Conservation (phyloP, 495 filamentous ascomycete species). For the Mytilinidion resinicola region DNA sequence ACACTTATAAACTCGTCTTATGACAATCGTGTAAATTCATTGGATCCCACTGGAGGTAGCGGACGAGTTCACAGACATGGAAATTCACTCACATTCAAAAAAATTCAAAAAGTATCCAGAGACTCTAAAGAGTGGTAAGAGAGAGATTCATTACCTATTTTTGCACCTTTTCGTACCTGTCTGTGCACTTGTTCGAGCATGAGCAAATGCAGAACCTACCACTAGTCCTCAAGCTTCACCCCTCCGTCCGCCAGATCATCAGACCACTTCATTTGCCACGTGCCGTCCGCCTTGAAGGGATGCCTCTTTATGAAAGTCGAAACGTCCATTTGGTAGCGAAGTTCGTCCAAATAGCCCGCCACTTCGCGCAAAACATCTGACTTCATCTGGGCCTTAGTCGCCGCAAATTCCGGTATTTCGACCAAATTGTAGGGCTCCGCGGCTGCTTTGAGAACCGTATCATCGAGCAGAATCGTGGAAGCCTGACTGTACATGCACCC, state of each 20-base stretch:
- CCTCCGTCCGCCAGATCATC: not conserved
- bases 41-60: no score
- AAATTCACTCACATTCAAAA: no score
- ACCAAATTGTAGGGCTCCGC: slow-evolving; percentile 81
- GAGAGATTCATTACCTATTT: no score
- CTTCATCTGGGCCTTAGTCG: slow-evolving; percentile 19
- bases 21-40: no score
- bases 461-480: slow-evolving; percentile 90
- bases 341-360: slow-evolving; percentile 38
- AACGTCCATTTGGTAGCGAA: slow-evolving; percentile 39
- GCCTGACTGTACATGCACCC: slow-evolving; percentile 58
- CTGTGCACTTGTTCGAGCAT: no score
- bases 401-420: slow-evolving; percentile 66
- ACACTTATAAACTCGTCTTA: no score
- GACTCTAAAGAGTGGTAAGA: no score
- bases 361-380: slow-evolving; percentile 35
- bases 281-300: slow-evolving; percentile 28
- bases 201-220: no score
- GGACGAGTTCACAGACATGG: no score
- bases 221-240: not conserved
- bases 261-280: slow-evolving; percentile 23
- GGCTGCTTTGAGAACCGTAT: slow-evolving; percentile 68
- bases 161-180: no score
- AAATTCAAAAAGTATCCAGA: no score
- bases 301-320: slow-evolving; percentile 30